A percentile compares a stretch with the other conserved stretches of the same genome.
phyloP scores from a whole-genome alignment of 2,329 filamentous ascomycete genomes.

The Pseudogymnoascus sp. region DNA sequence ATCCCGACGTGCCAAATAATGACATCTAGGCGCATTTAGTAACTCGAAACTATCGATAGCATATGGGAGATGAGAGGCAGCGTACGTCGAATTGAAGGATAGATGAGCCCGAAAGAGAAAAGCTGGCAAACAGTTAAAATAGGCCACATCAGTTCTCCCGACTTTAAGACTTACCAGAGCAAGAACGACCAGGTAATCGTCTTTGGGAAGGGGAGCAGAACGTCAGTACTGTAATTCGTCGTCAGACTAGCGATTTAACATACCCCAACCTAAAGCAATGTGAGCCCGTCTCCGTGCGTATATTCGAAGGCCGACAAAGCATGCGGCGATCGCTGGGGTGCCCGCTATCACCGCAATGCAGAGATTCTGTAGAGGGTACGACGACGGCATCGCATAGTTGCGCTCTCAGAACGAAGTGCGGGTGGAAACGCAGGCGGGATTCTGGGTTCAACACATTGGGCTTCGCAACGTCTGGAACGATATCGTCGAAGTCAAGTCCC shows the following conservation, averaged over 20 bases:
- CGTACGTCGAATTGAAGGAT: constrained; percentile 1
- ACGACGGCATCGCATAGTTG: constrained; percentile 7
- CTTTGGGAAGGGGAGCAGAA: not conserved
- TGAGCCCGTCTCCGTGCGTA: constrained; percentile 2
- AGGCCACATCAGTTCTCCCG: not conserved
- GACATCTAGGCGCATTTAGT: constrained; percentile 1
- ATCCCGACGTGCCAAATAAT: constrained; percentile 2
- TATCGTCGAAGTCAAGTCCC: not conserved
- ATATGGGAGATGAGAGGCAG: not conserved
- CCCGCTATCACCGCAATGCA: constrained; percentile 1
- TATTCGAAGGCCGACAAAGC: not conserved
- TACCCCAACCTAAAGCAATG: constrained; percentile 7
- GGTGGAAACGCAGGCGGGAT: not conserved
- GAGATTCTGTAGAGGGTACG: constrained; percentile 1
- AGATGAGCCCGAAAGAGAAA: not conserved
- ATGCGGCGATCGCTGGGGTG: not conserved
- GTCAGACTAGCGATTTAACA: not conserved
- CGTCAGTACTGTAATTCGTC: not conserved
- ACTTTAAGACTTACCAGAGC: not conserved
- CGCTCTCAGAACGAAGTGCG: not conserved
- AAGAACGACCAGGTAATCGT: not conserved
- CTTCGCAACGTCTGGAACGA: constrained; percentile 1
- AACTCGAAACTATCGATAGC: not conserved
- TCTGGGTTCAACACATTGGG: not conserved
- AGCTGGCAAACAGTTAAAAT: not conserved